A percentile compares a stretch with the other conserved stretches of the same genome.
These are phyloP conservation scores for Paramyrothecium roridum DNA, from an alignment of 2,329 filamentous ascomycete genomes.

Conservation along the genomic window DNA sequence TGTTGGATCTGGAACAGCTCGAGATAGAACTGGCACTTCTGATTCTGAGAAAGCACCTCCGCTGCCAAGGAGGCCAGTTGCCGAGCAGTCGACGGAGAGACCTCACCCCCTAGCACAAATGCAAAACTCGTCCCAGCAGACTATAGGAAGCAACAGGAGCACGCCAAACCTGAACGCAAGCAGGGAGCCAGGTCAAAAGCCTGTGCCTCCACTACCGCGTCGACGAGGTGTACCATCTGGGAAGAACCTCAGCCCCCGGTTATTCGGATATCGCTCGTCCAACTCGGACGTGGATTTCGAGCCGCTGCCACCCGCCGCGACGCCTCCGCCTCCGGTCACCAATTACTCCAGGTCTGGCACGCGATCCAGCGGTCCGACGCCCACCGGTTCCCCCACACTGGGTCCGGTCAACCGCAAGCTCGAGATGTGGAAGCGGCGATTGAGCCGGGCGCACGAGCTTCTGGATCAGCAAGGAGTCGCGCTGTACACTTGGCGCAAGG, in stretches of 20 bases:
- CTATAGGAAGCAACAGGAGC: slow-evolving; percentile 14
- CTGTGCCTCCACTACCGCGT: slow-evolving; percentile 46
- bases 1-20: background rate
- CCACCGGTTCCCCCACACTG: slow-evolving; percentile 29
- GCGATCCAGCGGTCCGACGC: slow-evolving; percentile 27
- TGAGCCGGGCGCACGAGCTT: slow-evolving; percentile 60
- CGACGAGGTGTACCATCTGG: slow-evolving; percentile 38
- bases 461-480: slow-evolving; percentile 64
- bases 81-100: slow-evolving; percentile 14
- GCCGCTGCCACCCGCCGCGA: slow-evolving; percentile 30
- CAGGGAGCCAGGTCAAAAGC: slow-evolving; percentile 16
- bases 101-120: slow-evolving; percentile 37
- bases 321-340: slow-evolving; percentile 14
- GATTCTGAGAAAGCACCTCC: slow-evolving; percentile 24
- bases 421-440: slow-evolving; percentile 67
- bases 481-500: slow-evolving; percentile 70
- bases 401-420: slow-evolving; percentile 62
- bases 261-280: slow-evolving; percentile 20
- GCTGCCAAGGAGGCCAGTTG: slow-evolving; percentile 28
- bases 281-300: slow-evolving; percentile 41
- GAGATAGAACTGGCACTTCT: background rate
- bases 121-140: slow-evolving; percentile 35
- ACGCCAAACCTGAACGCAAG: slow-evolving; percentile 4
- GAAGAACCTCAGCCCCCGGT: slow-evolving; percentile 26
- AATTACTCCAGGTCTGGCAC: slow-evolving; percentile 21